phyloP scores from a whole-genome alignment of 306 rosid genomes.

The barrel medic (Medicago truncatula) region MtrunA17r5.0-ANR NC_053048.1:52537001-52537500 shows the following conservation, averaged over 20 bases:
- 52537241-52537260: background rate
- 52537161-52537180: background rate
- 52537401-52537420: background rate
- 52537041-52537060: constrained; percentile 90
- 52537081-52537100: constrained; percentile 74
- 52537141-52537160: constrained; percentile 4
- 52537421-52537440: background rate
- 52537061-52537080: constrained; percentile 51
- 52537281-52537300: background rate
- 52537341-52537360: background rate
- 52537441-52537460: background rate
- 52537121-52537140: constrained; percentile 72
- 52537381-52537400: background rate
- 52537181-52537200: background rate
- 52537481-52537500: background rate
- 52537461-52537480: constrained; percentile 6
- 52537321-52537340: background rate
- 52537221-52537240: background rate
- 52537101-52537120: constrained; percentile 84
- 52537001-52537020: constrained; percentile 82
- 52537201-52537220: constrained; percentile 16
- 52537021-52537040: constrained; percentile 91
- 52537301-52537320: constrained; percentile 6
- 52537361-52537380: background rate
- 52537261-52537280: constrained; percentile 1